Percentiles rank a stretch among this genome's conserved stretches.
These are phyloP conservation scores for Euphrasia arctica DNA, from an alignment of 305 asterid species.

Conservation along the genomic window DNA sequence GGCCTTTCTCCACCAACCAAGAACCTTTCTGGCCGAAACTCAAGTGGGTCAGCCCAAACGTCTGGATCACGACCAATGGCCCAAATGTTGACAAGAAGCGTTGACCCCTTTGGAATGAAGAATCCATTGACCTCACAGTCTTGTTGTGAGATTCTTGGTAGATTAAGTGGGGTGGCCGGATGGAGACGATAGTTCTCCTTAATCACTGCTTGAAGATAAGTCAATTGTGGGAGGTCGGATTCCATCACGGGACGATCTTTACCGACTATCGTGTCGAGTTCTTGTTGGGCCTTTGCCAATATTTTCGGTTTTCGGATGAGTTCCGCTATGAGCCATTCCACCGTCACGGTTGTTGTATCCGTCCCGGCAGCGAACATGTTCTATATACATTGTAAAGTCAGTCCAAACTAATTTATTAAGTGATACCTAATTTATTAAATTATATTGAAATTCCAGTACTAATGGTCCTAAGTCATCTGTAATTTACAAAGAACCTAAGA, in stretches of 20 bases:
- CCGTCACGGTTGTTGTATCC: not conserved
- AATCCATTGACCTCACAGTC: not conserved
- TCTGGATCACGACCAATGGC: constrained; percentile 4
- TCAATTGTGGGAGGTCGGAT: not conserved
- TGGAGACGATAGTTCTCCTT: not conserved
- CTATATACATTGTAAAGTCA: not conserved
- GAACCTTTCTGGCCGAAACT: not conserved
- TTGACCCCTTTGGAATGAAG: constrained; percentile 1
- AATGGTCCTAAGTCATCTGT: no score
- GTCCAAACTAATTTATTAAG: not conserved
- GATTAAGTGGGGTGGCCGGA: not conserved
- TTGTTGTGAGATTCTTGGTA: not conserved
- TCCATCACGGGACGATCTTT: not conserved
- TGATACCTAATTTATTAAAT: no score
- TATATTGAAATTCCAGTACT: no score
- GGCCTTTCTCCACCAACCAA: not conserved
- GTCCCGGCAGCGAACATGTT: not conserved
- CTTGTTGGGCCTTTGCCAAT: not conserved
- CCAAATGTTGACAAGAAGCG: not conserved
- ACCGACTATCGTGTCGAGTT: not conserved
- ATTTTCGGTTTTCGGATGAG: not conserved
- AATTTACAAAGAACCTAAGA: no score
- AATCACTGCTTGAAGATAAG: not conserved
- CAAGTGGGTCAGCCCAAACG: constrained; percentile 1
- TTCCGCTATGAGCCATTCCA: constrained; percentile 1